Percentiles rank a stretch among this genome's conserved stretches.
Evolutionary conservation across 1,139 yeast genomes (phyloP).

Genomic region (Lipomyces yarrowii): DNA sequence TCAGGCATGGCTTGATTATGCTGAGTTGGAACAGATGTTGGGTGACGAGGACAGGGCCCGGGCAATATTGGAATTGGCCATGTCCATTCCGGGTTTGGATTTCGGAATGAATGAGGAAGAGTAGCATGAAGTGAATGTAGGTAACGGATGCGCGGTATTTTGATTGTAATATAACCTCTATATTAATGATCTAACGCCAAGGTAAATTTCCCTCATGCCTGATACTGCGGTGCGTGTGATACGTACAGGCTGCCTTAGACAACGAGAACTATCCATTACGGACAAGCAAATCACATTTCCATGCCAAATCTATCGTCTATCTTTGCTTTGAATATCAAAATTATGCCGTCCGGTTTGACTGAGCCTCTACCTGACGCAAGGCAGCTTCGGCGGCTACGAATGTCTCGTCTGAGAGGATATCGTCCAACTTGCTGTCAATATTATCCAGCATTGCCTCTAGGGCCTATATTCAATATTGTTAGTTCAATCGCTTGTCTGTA

Average conservation of each 20-base stretch:
- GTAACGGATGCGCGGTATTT: conserved; percentile 1
- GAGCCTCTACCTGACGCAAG: conserved; percentile 13
- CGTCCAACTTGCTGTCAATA: conserved; percentile 28
- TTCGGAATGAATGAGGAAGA: conserved; percentile 15
- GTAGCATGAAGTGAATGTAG: conserved; percentile 15
- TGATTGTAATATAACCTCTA: not conserved
- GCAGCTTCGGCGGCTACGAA: conserved; percentile 27
- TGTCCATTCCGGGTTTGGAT: conserved; percentile 41
- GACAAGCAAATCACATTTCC: too few relatives aligned
- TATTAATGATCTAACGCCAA: not conserved
- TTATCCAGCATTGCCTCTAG: conserved; percentile 29
- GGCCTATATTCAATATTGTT: conserved; percentile 7
- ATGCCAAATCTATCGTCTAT: not conserved
- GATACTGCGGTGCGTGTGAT: too few relatives aligned
- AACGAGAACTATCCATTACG: too few relatives aligned
- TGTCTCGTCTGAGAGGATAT: conserved; percentile 25
- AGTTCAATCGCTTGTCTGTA: not conserved
- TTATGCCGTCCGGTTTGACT: not conserved
- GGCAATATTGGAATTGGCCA: conserved; percentile 61
- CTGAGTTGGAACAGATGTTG: conserved; percentile 65
- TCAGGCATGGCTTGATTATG: conserved; percentile 59
- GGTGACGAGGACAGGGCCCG: conserved; percentile 73
- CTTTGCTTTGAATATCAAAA: not conserved
- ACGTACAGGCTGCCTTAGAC: too few relatives aligned
- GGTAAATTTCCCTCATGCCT: not conserved